Evolutionary conservation across 192 early-diverging fungal species (phyloP).

Genomic region (Backusella luteola): DNA sequence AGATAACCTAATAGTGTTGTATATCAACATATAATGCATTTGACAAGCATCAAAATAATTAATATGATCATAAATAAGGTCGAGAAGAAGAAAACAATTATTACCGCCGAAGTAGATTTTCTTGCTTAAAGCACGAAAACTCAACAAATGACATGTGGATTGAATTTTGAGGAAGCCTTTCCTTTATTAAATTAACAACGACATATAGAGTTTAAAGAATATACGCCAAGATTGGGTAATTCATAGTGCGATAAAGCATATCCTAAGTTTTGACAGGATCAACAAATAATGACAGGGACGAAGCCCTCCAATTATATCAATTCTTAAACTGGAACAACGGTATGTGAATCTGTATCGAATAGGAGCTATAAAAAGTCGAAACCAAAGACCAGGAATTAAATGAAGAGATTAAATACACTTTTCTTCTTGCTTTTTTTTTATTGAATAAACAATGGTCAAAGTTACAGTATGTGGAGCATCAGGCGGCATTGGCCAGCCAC

Average conservation of each 20-base stretch:
- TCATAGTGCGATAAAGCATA: background rate
- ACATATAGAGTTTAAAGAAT: background rate
- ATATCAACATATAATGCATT: background rate
- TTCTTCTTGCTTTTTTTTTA: conserved; percentile 42
- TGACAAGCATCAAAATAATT: background rate
- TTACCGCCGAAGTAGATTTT: background rate
- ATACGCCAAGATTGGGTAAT: background rate
- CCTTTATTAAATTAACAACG: background rate
- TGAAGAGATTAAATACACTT: background rate
- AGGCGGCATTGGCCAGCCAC: conserved; percentile 97
- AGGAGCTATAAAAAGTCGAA: background rate
- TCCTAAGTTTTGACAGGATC: background rate
- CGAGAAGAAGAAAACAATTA: background rate
- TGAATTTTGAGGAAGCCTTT: no score
- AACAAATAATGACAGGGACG: background rate
- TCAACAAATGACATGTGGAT: background rate
- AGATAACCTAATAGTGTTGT: background rate
- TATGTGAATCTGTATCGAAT: background rate
- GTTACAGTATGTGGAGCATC: conserved; percentile 70
- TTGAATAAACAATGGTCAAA: conserved; percentile 48
- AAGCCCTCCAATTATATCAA: background rate
- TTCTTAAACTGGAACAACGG: background rate
- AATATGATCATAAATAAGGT: background rate
- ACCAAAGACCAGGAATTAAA: background rate
- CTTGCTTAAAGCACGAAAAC: background rate